Conservation (phyloP, 1,284 basidiomycete species). For the Rhodotorula sp. region DNA sequence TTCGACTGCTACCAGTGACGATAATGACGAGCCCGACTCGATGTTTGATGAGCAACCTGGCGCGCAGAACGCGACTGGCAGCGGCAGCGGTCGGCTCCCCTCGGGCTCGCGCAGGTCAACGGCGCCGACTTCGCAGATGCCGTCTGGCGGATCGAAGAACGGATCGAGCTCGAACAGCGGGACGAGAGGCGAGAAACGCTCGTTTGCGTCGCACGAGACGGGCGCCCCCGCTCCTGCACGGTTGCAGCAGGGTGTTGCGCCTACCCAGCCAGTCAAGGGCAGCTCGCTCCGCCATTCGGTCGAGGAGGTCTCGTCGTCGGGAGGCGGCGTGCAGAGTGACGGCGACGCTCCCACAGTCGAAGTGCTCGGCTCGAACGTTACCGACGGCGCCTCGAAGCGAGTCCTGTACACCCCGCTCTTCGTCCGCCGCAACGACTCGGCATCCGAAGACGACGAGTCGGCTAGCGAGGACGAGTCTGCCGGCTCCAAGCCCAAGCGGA, state of each 20-base stretch:
- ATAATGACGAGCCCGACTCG: neutral
- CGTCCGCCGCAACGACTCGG: conserved; percentile 4
- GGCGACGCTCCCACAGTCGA: neutral
- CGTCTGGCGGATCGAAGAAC: conserved; percentile 14
- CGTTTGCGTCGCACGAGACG: neutral
- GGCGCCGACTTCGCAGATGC: conserved; percentile 20
- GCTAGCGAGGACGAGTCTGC: neutral
- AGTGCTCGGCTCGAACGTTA: conserved; percentile 2
- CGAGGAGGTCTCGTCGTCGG: conserved; percentile 2
- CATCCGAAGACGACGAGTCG: conserved; percentile 4
- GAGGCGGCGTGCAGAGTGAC: neutral
- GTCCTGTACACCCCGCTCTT: conserved; percentile 26
- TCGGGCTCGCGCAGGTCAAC: conserved; percentile 11
- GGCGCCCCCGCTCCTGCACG: neutral
- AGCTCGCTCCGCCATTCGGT: conserved; percentile 7
- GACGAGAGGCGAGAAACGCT: neutral
- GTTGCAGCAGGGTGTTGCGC: neutral
- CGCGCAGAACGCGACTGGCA: neutral
- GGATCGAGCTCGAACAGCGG: conserved; percentile 16
- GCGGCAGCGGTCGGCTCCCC: neutral
- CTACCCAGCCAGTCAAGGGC: neutral
- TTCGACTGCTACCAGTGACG: conserved; percentile 1
- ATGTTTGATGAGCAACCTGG: conserved; percentile 12
- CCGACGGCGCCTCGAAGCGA: neutral
- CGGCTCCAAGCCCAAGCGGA: conserved; percentile 2